A percentile compares a stretch with the other conserved stretches of the same genome.
Evolutionary conservation across 352 stramenopile genomes (phyloP).

Genomic region (Elongisporangium undulatum): DNA sequence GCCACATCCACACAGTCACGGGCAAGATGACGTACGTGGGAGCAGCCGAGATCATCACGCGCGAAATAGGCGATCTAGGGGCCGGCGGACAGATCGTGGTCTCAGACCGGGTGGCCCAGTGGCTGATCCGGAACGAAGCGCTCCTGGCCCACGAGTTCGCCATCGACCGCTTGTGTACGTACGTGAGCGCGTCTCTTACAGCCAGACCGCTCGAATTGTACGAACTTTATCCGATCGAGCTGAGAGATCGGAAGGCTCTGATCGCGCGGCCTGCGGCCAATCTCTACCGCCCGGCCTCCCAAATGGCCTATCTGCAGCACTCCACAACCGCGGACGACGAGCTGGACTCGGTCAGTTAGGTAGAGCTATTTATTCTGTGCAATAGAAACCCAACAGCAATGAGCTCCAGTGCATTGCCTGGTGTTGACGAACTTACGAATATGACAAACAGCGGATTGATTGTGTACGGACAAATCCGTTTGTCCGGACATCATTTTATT

Average conservation of each 20-base stretch:
- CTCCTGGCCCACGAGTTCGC: conserved; percentile 34
- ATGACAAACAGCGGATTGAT: too few relatives aligned
- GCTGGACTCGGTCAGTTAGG: neutral
- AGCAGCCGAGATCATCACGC: conserved; percentile 40
- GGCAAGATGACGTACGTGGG: conserved; percentile 59
- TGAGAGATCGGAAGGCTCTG: neutral
- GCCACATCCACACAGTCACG: conserved; percentile 45
- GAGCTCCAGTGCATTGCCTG: too few relatives aligned
- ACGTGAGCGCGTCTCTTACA: conserved; percentile 35
- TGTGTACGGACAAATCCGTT: too few relatives aligned
- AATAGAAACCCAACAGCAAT: too few relatives aligned
- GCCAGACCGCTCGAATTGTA: conserved; percentile 4
- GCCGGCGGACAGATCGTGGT: conserved; percentile 52
- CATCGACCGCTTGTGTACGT: conserved; percentile 36
- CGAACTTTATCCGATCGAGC: neutral
- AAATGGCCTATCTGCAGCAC: neutral
- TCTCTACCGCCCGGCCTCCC: neutral
- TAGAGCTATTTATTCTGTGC: too few relatives aligned
- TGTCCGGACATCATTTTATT: neutral
- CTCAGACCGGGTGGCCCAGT: conserved; percentile 43
- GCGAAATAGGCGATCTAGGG: conserved; percentile 50
- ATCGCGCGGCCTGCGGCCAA: neutral
- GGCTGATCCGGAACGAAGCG: conserved; percentile 43
- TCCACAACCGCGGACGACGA: neutral
- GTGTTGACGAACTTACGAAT: too few relatives aligned